phyloP scores from a whole-genome alignment of 2,329 filamentous ascomycete species.

The Ambrosiella beaveri region DNA sequence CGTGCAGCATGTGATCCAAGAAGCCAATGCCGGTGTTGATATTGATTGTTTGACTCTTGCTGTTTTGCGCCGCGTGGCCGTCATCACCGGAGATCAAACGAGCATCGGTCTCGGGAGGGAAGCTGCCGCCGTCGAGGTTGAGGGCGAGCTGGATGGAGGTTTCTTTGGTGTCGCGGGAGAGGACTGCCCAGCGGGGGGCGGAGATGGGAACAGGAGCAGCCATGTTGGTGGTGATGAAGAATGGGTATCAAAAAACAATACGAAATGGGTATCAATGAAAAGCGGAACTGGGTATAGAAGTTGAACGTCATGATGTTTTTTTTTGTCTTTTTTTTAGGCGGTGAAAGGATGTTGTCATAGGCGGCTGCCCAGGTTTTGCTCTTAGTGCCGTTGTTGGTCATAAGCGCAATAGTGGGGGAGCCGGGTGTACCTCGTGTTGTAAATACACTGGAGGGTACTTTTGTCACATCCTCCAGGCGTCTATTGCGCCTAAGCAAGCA shows the following conservation, averaged over 20 bases:
- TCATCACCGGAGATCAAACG: conserved; percentile 32
- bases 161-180: conserved; percentile 90
- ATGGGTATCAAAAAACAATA: neutral
- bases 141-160: conserved; percentile 89
- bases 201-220: neutral
- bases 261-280: neutral
- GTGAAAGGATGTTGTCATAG: neutral
- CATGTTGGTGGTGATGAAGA: neutral
- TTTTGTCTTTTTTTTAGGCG: neutral
- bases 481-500: neutral
- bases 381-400: conserved; percentile 6
- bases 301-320: neutral
- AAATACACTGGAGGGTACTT: neutral
- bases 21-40: conserved; percentile 93
- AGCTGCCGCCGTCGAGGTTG: conserved; percentile 78
- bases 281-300: neutral
- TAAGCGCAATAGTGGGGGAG: neutral
- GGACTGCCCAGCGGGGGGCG: conserved; percentile 48
- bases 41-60: conserved; percentile 68
- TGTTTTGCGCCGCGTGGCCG: conserved; percentile 68
- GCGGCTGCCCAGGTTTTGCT: neutral
- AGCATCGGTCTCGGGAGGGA: conserved; percentile 46
- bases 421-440: neutral
- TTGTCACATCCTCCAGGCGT: neutral
- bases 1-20: conserved; percentile 96